Base-by-base conservation (phyloP, 1,139 yeast species). In the Suhomyces coccinellae region DNA sequence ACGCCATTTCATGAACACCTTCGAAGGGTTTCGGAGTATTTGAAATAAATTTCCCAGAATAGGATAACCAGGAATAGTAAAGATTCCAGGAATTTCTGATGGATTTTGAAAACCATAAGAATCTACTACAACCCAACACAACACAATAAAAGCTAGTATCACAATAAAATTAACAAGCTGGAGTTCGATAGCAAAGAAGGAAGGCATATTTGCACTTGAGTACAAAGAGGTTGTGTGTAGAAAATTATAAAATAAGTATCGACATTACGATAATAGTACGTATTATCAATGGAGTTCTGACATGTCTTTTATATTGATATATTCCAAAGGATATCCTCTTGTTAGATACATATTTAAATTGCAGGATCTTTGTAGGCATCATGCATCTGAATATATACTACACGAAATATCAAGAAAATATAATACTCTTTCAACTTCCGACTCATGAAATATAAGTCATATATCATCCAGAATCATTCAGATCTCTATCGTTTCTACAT, bases 11-110 rank as follows among this genome's bases (percentile, higher is more conserved):
- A 65, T 52, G 57, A 76, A 84, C 3, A 66, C 66, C 34, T 69
- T 44, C 3, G 88, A 77, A 0, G 89, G 87, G 48, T 80, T 75
- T 13, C 65, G 47, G 26, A 71, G 61, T 1, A 80, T 68, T 44
- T 76, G 80, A 43, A 75, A 65, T 6, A 79, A 54, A 52, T 75
- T 79, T 1, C 85, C 88, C 3, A 81, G 66, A 4, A 83, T 53
- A 0, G 88, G 87, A 36, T 62, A 66, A 0, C 78, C 74, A 0
- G 79, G 77, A 4, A 81, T 68, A 8, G 44, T 44, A 16, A 75
- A 73, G 3, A 80, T 56, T 1, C 73, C 72, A 6, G 55, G 52
- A 44, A 77, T 70, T 20, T 43, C 50, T 27, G 50, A 56, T 20
- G 70, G 69, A 8, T 37, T 43, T 13, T 34, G 35, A 20, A 29